Evolutionary conservation across 192 early-diverging fungal genomes (phyloP).

Genomic region (Podila clonocystis): DNA sequence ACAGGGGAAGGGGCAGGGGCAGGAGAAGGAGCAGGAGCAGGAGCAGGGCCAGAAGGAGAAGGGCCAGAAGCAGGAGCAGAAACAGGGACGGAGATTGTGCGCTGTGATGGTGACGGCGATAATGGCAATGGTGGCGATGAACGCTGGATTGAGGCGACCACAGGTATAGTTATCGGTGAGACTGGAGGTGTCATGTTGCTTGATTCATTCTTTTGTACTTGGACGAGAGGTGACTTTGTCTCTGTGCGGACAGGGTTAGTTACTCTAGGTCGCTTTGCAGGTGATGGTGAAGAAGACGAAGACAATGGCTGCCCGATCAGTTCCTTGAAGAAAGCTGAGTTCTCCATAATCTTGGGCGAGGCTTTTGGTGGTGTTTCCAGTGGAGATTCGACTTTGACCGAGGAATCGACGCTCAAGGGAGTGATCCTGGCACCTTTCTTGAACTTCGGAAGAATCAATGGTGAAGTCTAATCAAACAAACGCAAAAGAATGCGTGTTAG

Average conservation of each 20-base stretch:
- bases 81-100: no score
- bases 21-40: no score
- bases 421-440: background rate
- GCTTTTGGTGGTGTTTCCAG: constrained; percentile 2
- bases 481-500: background rate
- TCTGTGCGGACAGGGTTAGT: background rate
- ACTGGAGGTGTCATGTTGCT: no score
- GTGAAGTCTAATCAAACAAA: background rate
- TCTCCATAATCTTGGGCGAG: background rate
- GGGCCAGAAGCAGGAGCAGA: no score
- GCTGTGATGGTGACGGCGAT: no score
- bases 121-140: no score
- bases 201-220: background rate
- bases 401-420: background rate
- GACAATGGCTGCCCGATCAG: background rate
- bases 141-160: no score
- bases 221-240: background rate
- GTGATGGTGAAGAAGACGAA: background rate
- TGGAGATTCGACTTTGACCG: background rate
- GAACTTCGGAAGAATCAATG: background rate
- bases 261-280: background rate
- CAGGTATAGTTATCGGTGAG: no score
- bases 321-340: background rate
- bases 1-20: no score
- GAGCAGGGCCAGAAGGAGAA: no score